Conservation (phyloP, 208 protist genomes). For the Trypanosoma vivax region DNA sequence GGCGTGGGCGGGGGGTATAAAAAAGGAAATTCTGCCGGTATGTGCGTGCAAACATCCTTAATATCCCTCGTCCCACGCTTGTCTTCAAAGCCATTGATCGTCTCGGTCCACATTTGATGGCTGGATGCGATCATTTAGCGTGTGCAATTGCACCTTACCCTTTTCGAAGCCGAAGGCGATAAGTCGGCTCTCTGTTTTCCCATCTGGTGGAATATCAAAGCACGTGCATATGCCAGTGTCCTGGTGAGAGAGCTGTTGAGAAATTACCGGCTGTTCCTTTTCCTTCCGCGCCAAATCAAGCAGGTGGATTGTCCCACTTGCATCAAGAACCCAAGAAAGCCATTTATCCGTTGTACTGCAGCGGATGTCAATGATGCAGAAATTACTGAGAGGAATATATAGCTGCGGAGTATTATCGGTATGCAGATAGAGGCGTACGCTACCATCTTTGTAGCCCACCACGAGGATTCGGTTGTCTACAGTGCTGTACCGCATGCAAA, state of each 20-base stretch:
- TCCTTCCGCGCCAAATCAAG: conserved; percentile 53
- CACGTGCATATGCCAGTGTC: conserved; percentile 58
- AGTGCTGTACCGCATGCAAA: conserved; percentile 50
- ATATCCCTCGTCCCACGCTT: not conserved
- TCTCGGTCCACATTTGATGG: conserved; percentile 38
- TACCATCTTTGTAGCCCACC: conserved; percentile 77
- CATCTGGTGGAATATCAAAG: conserved; percentile 48
- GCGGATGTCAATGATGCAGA: conserved; percentile 42
- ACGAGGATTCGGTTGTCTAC: conserved; percentile 62
- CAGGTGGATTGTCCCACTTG: conserved; percentile 53
- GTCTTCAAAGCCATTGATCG: conserved; percentile 46
- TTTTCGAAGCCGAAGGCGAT: conserved; percentile 72
- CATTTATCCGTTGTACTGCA: conserved; percentile 43
- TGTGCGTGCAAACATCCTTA: too few relatives aligned
- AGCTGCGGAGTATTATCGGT: conserved; percentile 50
- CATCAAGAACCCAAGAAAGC: conserved; percentile 67
- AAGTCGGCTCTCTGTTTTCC: conserved; percentile 37
- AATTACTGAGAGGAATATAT: conserved; percentile 39
- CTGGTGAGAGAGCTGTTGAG: conserved; percentile 35
- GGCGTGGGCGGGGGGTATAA: too few relatives aligned
- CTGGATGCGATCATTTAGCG: conserved; percentile 32
- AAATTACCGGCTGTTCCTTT: conserved; percentile 46
- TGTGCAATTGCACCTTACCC: conserved; percentile 67
- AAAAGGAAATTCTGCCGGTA: not conserved
- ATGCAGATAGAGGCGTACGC: conserved; percentile 55